These are phyloP conservation scores for Xylaria digitata DNA, from an alignment of 2,329 filamentous ascomycete genomes.

Conservation along the genomic window DNA sequence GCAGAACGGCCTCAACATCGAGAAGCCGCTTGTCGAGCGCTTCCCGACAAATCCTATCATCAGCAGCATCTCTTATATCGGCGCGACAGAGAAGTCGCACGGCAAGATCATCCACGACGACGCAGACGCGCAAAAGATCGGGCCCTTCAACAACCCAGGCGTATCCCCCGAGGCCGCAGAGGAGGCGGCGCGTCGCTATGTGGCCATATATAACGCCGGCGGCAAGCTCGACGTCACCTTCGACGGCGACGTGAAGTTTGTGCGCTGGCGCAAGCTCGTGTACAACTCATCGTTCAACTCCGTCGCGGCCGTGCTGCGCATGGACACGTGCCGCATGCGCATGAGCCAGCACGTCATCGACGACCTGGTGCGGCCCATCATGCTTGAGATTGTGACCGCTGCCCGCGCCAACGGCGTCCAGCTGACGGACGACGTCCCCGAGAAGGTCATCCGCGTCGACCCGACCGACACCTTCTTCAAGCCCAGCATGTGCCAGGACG, in stretches of 20 bases:
- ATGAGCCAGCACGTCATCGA: constrained; percentile 58
- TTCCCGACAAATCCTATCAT: constrained; percentile 66
- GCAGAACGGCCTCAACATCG: constrained; percentile 74
- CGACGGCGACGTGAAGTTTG: constrained; percentile 56
- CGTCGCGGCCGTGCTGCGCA: constrained; percentile 61
- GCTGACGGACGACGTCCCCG: constrained; percentile 57
- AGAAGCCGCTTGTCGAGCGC: constrained; percentile 60
- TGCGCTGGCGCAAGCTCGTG: constrained; percentile 64
- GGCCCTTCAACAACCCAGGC: constrained; percentile 58
- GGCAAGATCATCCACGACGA: constrained; percentile 66
- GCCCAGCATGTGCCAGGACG: constrained; percentile 67
- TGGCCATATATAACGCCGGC: constrained; percentile 59
- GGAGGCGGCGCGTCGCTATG: constrained; percentile 56
- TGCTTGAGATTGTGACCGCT: constrained; percentile 63
- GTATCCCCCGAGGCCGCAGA: constrained; percentile 43
- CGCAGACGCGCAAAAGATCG: constrained; percentile 61
- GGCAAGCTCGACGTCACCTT: constrained; percentile 58
- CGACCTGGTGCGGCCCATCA: constrained; percentile 62
- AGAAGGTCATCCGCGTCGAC: constrained; percentile 60
- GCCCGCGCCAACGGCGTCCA: constrained; percentile 55
- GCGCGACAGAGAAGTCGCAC: constrained; percentile 59
- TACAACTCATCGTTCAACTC: constrained; percentile 65
- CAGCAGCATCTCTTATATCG: constrained; percentile 64
- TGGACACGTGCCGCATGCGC: constrained; percentile 64
- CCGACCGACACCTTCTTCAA: constrained; percentile 60